Percentiles rank a stretch among this genome's conserved stretches.
Evolutionary conservation across 73 alveolate genomes (phyloP).

Genomic region (Tetrahymena thermophila): DNA sequence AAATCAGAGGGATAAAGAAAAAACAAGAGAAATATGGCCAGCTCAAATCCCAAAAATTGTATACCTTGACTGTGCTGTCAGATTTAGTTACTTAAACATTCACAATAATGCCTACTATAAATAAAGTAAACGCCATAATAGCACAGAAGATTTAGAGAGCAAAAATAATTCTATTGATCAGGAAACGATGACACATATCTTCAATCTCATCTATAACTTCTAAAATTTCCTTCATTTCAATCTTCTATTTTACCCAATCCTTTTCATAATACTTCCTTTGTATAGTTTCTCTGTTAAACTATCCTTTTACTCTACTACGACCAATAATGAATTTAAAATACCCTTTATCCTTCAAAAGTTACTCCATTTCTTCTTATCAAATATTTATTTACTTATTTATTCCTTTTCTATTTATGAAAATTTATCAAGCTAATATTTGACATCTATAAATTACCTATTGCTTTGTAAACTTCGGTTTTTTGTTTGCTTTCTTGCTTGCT

Average conservation of each 20-base stretch:
- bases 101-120: not conserved
- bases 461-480: too few relatives aligned
- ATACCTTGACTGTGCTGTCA: not conserved
- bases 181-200: not conserved
- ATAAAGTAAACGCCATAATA: not conserved
- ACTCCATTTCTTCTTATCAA: not conserved
- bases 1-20: not conserved
- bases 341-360: not conserved
- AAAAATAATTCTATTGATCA: not conserved
- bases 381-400: not conserved
- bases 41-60: not conserved
- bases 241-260: not conserved
- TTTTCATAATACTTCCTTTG: not conserved
- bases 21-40: not conserved
- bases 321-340: not conserved
- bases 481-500: not conserved
- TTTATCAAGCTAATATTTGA: too few relatives aligned
- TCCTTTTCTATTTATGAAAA: not conserved
- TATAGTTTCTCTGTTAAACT: not conserved
- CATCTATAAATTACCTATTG: not conserved
- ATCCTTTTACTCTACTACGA: not conserved
- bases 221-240: not conserved
- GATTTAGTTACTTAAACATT: not conserved
- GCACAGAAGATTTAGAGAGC: not conserved
- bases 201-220: not conserved